Base-by-base conservation (phyloP, 495 filamentous ascomycete species). In the Annulohypoxylon bovei region DNA sequence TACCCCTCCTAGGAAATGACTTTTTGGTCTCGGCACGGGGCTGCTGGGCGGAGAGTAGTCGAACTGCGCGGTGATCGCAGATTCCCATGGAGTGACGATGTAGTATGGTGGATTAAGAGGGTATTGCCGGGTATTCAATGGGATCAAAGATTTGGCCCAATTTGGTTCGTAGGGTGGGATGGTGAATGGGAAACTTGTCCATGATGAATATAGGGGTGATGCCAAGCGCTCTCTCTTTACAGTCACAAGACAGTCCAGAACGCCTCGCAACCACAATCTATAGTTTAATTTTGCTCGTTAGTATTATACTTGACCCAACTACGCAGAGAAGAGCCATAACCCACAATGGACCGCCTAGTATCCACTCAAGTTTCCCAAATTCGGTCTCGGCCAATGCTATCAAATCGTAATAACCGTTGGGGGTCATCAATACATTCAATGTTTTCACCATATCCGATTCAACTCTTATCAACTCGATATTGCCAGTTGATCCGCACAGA, bases 111-210 rank as follows among this genome's bases (percentile, higher is more conserved):
- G n/a, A n/a, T n/a, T n/a, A n/a, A n/a, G n/a, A n/a, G n/a, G n/a
- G n/a, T n/a, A n/a, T n/a, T n/a, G n/a, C n/a, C n/a, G n/a, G n/a
- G n/a, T n/a, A n/a, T n/a, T n/a, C n/a, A n/a, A n/a, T n/a, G n/a
- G n/a, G n/a, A n/a, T n/a, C n/a, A n/a, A n/a, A n/a, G n/a, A n/a
- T n/a, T n/a, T n/a, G n/a, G 33, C 54, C 53, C 53, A 66, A 6
- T 28, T 39, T 14, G 35, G 56, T 0, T 56, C 40, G 20, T 68
- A 68, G 0, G 56, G 47, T n/a, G 65, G 65, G 20, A 55, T 6
- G 1, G 1, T 20, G 22, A 68, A 68, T 8, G 47, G 1, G 30
- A 68, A 55, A 23, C 0, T 35, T 11, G 23, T 14, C 64, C 64
- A 67, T 3, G n/a, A 27, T 52, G 8, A 4, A 18, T 11, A 0